Evolutionary conservation across 495 filamentous ascomycete species (phyloP), one percentile per base, ranked within the genome.

Genomic region (Parmelia sp.): DNA sequence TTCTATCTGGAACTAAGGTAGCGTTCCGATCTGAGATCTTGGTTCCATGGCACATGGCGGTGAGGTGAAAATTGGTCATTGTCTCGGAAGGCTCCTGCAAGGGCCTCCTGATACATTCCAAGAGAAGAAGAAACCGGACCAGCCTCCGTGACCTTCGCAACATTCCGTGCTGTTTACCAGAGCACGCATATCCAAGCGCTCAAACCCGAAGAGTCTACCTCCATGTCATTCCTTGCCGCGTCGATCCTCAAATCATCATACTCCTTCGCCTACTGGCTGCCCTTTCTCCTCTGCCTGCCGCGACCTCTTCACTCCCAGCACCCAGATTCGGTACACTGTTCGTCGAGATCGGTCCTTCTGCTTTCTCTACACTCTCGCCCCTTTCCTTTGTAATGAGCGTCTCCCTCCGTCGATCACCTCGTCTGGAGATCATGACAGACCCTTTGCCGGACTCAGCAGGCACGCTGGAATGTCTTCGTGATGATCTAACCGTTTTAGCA

Each of bases 261-360:
- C 81, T 83, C 68, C 73, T 78, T 64, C 81, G 74, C 57, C 81
- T 70, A 40, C 76, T 73, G 31, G 75, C 74, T 35, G 75, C 71
- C 35, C 79, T 62, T 29, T 71, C 71, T 29, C 53, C 68, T 58
- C 62, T 60, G 33, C 61, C 51, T 44, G 17, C 39, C 11, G 33
- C 39, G 2, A 36, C 64, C n/a, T 68, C 58, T 31, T 49, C 57
- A 62, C 35, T 27, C 7, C 21, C 62, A 3, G 36, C 45, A 42
- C 49, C 69, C 36, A 64, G 47, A 6, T 63, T 63, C 1, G 60
- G 40, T 15, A 57, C 58, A 42, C 68, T 71, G 40, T 53, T 68
- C 37, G 63, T 56, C 14, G 4, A 70, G 36, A 56, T 36, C 62
- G 27, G n/a, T 25, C 35, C 42, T 11, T 39, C 45, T 60, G 5